Conservation (phyloP, 1,139 yeast genomes). For the Yamadazyma kanchanaburiensis region DNA sequence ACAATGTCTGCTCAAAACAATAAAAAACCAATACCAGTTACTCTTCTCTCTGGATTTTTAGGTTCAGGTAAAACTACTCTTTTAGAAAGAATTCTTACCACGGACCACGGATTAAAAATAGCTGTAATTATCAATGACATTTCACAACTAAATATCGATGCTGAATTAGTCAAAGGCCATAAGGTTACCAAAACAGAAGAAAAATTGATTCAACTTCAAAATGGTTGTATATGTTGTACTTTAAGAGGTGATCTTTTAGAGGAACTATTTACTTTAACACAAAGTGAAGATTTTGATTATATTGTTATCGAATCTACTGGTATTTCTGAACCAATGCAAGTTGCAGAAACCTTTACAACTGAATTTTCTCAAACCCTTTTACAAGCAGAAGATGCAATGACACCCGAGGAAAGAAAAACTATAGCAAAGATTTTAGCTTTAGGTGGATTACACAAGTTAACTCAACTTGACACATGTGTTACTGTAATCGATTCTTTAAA, state of each 20-base stretch:
- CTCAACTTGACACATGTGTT: slow-evolving; percentile 1
- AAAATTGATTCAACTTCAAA: slow-evolving; percentile 1
- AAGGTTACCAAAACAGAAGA: slow-evolving; percentile 1
- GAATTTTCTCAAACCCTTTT: neutral
- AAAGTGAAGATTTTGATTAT: neutral
- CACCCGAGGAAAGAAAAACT: neutral
- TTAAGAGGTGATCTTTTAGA: slow-evolving; percentile 1
- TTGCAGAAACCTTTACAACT: slow-evolving; percentile 1
- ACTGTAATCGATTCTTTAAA: slow-evolving; percentile 1
- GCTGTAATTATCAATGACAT: slow-evolving; percentile 1
- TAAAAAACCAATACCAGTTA: slow-evolving; percentile 1
- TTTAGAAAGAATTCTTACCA: slow-evolving; percentile 1
- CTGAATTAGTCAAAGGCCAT: slow-evolving; percentile 1
- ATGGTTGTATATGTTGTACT: slow-evolving; percentile 1
- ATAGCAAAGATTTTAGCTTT: neutral
- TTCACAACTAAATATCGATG: slow-evolving; percentile 1
- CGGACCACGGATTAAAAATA: slow-evolving; percentile 1
- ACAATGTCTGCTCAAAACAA: neutral
- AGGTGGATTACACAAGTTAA: slow-evolving; percentile 1
- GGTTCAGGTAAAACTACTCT: slow-evolving; percentile 1
- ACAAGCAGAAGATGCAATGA: neutral
- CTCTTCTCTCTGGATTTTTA: slow-evolving; percentile 1
- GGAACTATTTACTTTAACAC: slow-evolving; percentile 1
- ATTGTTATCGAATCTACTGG: slow-evolving; percentile 1
- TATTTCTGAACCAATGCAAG: slow-evolving; percentile 2